Base-by-base conservation (phyloP, 2,329 filamentous ascomycete species). In the Fusarium stilboides region DNA sequence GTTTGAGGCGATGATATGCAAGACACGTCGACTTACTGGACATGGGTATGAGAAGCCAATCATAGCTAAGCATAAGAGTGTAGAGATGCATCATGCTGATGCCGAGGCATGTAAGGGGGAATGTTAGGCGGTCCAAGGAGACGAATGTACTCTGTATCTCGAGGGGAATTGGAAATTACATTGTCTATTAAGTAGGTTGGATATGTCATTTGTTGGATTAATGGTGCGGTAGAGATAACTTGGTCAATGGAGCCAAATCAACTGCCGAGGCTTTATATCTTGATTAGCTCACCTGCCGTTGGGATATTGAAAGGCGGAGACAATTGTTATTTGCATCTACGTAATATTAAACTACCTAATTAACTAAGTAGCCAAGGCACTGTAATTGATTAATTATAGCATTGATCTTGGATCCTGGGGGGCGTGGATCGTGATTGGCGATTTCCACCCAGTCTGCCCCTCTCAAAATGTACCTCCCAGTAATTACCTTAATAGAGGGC, bases 21-120 rank as follows among this genome's bases (percentile, higher is more conserved):
- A 71, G 74, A 76, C 74, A 76, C 74, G 74, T 72, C 71, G 74
- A 69, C 73, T 55, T 54, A 49, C 43, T 47, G 34, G 44, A 47
- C 34, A 62, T 34, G 47, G 46, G n/a, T 47, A 14, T 9, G 15
- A 34, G 5, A 12, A 34, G 8, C 46, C 60, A 65, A 65, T 65
- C 31, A 28, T 37, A 47, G n/a, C 40, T 44, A 24, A 37, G 33
- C 14, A 47, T 20, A 22, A 5, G 14, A 43, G 19, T 13, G 22
- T 28, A 39, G 24, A 53, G 22, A 24, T 24, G 22, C 22, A 24
- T 24, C 22, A 36, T 31, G 54, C 26, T 49, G 28, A 33, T 42
- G 24, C 26, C 22, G 12, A 49, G 43, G 31, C 26, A 26, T 8
- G 33, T 13, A 45, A 55, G 26, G 8, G 26, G 51, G 40, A 54